Evolutionary conservation across 345 rosid species (phyloP), one percentile per base, ranked within the genome.

Genomic region (Microthlaspi erraticum): DNA sequence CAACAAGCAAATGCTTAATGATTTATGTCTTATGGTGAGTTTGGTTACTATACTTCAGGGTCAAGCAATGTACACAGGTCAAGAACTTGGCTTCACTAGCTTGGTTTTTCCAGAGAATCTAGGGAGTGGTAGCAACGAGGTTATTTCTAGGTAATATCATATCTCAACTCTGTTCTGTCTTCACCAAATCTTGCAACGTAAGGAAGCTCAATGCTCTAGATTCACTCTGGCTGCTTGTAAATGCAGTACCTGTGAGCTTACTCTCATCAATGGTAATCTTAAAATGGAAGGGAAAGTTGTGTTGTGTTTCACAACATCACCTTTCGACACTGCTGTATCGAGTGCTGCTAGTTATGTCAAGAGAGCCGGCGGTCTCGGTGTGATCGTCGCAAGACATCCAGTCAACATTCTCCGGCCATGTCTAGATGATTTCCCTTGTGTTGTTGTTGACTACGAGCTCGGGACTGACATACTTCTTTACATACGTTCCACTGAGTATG

Each of bases 321-420:
- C 51, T 29, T 36, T 34, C 19, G 18, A 64, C 5, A 12, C 29
- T 26, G 29, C 70, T 9, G 78, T 73, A 23, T 14, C 62, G 31
- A 59, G 43, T 0, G 83, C 81, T 48, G 83, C 52, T 2, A 7
- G 50, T 4, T 7, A 45, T 63, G 85, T 77, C 14, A 73, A 66
- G 65, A 17, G n/a, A 53, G 81, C 79, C 0, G 85, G 85, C 37
- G 85, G 83, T 73, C 79, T 82, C 14, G 85, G 83, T 1, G 43
- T 82, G 31, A 77, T 82, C 26, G 49, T 76, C 1, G 79, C 83
- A 33, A 79, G 55, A 70, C 38, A 58, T 32, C 73, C 79, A 1
- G 58, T 80, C 5, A 0, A 66, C 31, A 14, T 7, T 58, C 43
- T 73, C 0, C 18, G 31, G 33, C 81, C 83, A 42, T 82, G 79